Percentiles rank a stretch among this genome's conserved stretches.
Evolutionary conservation across 1,284 basidiomycete species (phyloP).

Genomic region (Cutaneotrichosporon daszewskae): DNA sequence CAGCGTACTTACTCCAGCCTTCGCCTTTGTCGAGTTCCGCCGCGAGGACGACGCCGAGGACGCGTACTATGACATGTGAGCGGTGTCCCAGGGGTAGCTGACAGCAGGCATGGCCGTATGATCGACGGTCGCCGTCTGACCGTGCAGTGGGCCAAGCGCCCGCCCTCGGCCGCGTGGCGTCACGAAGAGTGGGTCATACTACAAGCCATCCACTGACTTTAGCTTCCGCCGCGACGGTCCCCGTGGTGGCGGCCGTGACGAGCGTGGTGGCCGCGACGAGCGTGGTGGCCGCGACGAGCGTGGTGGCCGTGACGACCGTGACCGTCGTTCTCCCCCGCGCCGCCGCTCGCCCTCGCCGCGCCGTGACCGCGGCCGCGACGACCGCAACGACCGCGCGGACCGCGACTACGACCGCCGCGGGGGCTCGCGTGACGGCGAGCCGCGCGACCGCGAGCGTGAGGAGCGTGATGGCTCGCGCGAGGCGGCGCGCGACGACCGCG

Average conservation of each 20-base stretch:
- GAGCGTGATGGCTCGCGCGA: slow-evolving; percentile 30
- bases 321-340: slow-evolving; percentile 10
- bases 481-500: slow-evolving; percentile 3
- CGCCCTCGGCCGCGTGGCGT: slow-evolving; percentile 79
- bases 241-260: slow-evolving; percentile 24
- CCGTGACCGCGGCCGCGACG: slow-evolving; percentile 10
- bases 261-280: slow-evolving; percentile 2
- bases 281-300: slow-evolving; percentile 2
- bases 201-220: slow-evolving; percentile 18
- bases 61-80: slow-evolving; percentile 84
- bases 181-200: slow-evolving; percentile 53
- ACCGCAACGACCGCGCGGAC: no score
- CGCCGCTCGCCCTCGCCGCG: slow-evolving; percentile 28
- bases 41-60: slow-evolving; percentile 77
- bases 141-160: slow-evolving; percentile 87
- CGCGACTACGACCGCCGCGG: slow-evolving; percentile 24
- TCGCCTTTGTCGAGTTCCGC: slow-evolving; percentile 86
- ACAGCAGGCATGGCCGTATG: slow-evolving; percentile 67
- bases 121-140: slow-evolving; percentile 77
- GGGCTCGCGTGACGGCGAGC: slow-evolving; percentile 28
- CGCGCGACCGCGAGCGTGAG: slow-evolving; percentile 20
- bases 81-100: slow-evolving; percentile 14
- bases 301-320: slow-evolving; percentile 17
- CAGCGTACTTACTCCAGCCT: slow-evolving; percentile 57
- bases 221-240: slow-evolving; percentile 45